phyloP scores from a whole-genome alignment of 1,139 yeast genomes.

The Kurtzmaniella quercitrusa region DNA sequence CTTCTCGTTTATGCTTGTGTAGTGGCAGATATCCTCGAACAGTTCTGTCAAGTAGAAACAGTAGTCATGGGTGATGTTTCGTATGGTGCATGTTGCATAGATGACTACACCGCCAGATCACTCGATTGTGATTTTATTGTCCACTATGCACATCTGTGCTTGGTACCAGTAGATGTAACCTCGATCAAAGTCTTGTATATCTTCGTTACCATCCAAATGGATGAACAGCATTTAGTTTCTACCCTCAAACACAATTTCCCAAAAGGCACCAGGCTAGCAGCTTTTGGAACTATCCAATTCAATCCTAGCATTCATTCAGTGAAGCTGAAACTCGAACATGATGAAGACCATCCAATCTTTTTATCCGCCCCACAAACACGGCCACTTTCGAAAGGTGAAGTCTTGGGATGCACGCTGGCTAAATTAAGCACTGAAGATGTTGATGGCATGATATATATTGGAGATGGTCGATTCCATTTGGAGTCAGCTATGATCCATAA shows the following conservation, averaged over 20 bases:
- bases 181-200: conserved; percentile 85
- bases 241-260: conserved; percentile 72
- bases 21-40: conserved; percentile 85
- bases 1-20: conserved; percentile 80
- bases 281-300: conserved; percentile 95
- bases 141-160: conserved; percentile 96
- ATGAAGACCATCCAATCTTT: conserved; percentile 49
- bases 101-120: conserved; percentile 90
- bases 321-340: conserved; percentile 52
- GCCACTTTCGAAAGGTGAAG: conserved; percentile 95
- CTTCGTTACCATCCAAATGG: conserved; percentile 91
- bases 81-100: conserved; percentile 98
- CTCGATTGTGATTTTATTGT: conserved; percentile 91
- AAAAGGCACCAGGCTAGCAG: conserved; percentile 59
- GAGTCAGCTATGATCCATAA: conserved; percentile 98
- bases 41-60: conserved; percentile 82
- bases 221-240: conserved; percentile 72
- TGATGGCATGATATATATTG: conserved; percentile 83
- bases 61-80: conserved; percentile 98
- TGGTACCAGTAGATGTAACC: conserved; percentile 92
- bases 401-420: conserved; percentile 93
- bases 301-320: conserved; percentile 89
- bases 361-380: conserved; percentile 84
- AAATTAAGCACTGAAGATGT: conserved; percentile 57
- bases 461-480: conserved; percentile 94